phyloP scores from a whole-genome alignment of 345 rosid genomes.

The Sonneratia caseolaris region DNA sequence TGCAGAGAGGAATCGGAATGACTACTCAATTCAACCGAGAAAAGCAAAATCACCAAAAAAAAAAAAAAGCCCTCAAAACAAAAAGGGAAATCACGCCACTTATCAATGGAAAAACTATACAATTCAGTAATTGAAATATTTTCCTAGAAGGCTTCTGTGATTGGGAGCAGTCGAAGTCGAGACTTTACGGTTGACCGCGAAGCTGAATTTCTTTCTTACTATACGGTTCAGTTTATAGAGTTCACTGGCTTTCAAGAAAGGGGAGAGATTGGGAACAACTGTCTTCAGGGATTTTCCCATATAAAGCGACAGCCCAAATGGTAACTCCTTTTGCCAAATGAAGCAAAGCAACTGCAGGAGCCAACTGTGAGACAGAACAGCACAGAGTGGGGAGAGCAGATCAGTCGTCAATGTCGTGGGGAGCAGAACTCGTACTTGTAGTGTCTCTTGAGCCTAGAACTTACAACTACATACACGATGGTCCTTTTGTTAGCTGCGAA shows the following conservation, averaged over 20 bases:
- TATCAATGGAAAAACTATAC: too few relatives aligned
- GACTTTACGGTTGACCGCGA: too few relatives aligned
- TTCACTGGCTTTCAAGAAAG: not conserved
- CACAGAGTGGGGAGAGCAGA: not conserved
- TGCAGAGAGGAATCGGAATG: not conserved
- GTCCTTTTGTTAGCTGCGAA: not conserved
- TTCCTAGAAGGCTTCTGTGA: too few relatives aligned
- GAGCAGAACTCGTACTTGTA: not conserved
- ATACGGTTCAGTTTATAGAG: too few relatives aligned
- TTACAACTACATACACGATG: not conserved
- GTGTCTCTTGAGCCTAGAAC: not conserved
- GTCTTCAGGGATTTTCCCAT: not conserved
- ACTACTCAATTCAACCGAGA: not conserved
- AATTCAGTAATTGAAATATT: too few relatives aligned
- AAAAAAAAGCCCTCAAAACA: too few relatives aligned
- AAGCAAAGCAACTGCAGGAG: not conserved
- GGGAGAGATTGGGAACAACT: not conserved
- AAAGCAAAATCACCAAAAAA: not conserved
- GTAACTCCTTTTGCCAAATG: not conserved
- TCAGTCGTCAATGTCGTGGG: conserved; percentile 5
- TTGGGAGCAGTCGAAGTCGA: too few relatives aligned
- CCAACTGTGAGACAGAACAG: not conserved
- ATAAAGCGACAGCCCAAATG: not conserved
- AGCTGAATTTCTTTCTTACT: too few relatives aligned
- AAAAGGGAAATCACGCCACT: too few relatives aligned